Base-by-base conservation (phyloP, 345 rosid species). In the Gossypium herbaceum region DNA sequence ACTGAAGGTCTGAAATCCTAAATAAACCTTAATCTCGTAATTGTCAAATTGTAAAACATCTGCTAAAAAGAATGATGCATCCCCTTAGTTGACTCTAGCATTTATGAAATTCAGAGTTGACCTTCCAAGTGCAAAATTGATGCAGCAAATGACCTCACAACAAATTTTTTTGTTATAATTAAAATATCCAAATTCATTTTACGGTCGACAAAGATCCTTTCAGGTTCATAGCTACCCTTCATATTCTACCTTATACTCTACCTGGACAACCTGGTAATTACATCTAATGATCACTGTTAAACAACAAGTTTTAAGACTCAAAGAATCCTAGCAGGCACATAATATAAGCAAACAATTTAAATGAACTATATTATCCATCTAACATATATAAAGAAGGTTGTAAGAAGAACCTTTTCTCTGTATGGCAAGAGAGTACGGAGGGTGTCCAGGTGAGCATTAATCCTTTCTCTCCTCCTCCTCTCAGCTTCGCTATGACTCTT, bases 391-490 rank as follows among this genome's bases (percentile, higher is more conserved):
- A 34, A 34, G 41, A 34, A 34, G 41, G 41, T 34, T 34, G 7
- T 34, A 34, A 65, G 41, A 13, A 39, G 55, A 60, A 85, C 96
- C 93, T 87, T 91, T n/a, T 79, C 84, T 5, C 83, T 78, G 82
- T 79, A 75, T 72, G 93, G 91, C 12, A 89, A 82, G 25, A 91
- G 82, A 25, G 84, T 77, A 15, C 93, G 91, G 22, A 89, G 93
- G 1, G 91, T 84, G 65, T 75, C 85, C 52, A 91, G 88, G 76
- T 91, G 93, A 51, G 88, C 79, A 81, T 91, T 91, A 81, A 91
- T 91, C 82, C 96, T 86, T 58, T 88, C 92, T 67, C 96, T 87
- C 57, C 96, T 85, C 66, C 92, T 86, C 84, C 90, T 88, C 85
- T 91, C 96, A 2, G 96, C 93, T 66, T 86, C 92, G 27, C 93